Percentiles rank a stretch among this genome's conserved stretches.
phyloP scores from a whole-genome alignment of 1,284 basidiomycete species.

The Pseudozyma tsukubaensis region DNA sequence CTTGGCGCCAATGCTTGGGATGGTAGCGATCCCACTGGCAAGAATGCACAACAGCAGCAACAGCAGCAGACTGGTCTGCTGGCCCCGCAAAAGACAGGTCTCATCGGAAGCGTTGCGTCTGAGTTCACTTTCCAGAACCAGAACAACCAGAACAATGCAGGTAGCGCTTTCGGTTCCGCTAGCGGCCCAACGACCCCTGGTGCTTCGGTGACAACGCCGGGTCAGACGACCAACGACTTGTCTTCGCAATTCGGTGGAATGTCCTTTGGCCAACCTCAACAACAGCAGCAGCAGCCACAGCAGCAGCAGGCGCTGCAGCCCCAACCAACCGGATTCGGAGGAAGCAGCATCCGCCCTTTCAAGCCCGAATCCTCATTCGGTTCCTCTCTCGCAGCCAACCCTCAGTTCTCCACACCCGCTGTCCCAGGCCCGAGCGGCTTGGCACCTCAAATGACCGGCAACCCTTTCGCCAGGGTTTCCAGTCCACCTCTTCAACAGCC shows the following conservation, averaged over 20 bases:
- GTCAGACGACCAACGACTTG: slow-evolving; percentile 16
- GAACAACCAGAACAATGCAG: slow-evolving; percentile 9
- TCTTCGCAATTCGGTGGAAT: slow-evolving; percentile 38
- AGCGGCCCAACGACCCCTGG: slow-evolving; percentile 16
- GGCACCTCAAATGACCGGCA: slow-evolving; percentile 48
- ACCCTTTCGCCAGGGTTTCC: slow-evolving; percentile 48
- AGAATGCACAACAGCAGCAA: slow-evolving; percentile 13
- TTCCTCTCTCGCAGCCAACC: slow-evolving; percentile 33
- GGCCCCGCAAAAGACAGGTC: slow-evolving; percentile 63
- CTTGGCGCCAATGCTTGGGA: slow-evolving; percentile 60
- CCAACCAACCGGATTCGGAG: slow-evolving; percentile 60
- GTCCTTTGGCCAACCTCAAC: slow-evolving; percentile 30
- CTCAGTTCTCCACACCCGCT: slow-evolving; percentile 13
- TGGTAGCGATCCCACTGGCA: slow-evolving; percentile 30
- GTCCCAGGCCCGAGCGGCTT: slow-evolving; percentile 7
- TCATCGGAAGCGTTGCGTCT: slow-evolving; percentile 69
- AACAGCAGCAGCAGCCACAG: slow-evolving; percentile 13
- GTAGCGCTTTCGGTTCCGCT: slow-evolving; percentile 4
- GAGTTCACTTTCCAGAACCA: slow-evolving; percentile 64
- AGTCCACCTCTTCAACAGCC: slow-evolving; percentile 19
- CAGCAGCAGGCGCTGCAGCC: slow-evolving; percentile 35
- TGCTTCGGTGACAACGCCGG: slow-evolving; percentile 9
- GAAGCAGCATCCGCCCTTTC: slow-evolving; percentile 46
- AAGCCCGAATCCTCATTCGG: slow-evolving; percentile 59
- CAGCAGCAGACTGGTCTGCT: slow-evolving; percentile 37